Conservation (phyloP, 805 yeast genomes). For the Schwanniomyces pseudopolymorphus region DNA sequence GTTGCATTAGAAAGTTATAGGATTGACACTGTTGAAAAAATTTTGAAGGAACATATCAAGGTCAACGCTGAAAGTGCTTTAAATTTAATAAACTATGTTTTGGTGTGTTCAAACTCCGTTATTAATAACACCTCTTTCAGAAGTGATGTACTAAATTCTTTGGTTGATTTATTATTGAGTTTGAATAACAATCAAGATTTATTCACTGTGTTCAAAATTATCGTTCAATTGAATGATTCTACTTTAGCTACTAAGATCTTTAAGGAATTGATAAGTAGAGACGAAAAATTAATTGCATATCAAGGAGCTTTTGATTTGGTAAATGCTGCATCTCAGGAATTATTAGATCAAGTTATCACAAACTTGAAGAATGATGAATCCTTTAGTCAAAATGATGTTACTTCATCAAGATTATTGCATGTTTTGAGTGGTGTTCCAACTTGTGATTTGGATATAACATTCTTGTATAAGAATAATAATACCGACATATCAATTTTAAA, state of each 20-base stretch:
- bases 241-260: slow-evolving; percentile 69
- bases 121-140: slow-evolving; percentile 67
- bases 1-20: slow-evolving; percentile 87
- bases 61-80: slow-evolving; percentile 53
- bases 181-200: slow-evolving; percentile 67
- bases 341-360: slow-evolving; percentile 58
- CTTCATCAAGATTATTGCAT: slow-evolving; percentile 50
- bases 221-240: slow-evolving; percentile 82
- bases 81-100: slow-evolving; percentile 66
- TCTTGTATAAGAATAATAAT: slow-evolving; percentile 80
- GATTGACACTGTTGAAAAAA: slow-evolving; percentile 69
- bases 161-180: slow-evolving; percentile 59
- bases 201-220: slow-evolving; percentile 78
- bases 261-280: slow-evolving; percentile 53
- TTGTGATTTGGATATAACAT: slow-evolving; percentile 88
- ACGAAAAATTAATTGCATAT: slow-evolving; percentile 62
- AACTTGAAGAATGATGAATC: slow-evolving; percentile 33
- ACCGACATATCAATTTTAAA: slow-evolving; percentile 81
- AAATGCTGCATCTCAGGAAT: slow-evolving; percentile 85
- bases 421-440: slow-evolving; percentile 91
- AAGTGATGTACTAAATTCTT: slow-evolving; percentile 56
- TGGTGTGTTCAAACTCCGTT: slow-evolving; percentile 69
- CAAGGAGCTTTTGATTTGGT: slow-evolving; percentile 97
- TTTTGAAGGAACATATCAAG: slow-evolving; percentile 44
- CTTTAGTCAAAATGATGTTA: slow-evolving; percentile 20